A percentile compares a stretch with the other conserved stretches of the same genome.
These are phyloP conservation scores for Beauveria sp. DNA, from an alignment of 2,329 filamentous ascomycete genomes.

Conservation along the genomic window DNA sequence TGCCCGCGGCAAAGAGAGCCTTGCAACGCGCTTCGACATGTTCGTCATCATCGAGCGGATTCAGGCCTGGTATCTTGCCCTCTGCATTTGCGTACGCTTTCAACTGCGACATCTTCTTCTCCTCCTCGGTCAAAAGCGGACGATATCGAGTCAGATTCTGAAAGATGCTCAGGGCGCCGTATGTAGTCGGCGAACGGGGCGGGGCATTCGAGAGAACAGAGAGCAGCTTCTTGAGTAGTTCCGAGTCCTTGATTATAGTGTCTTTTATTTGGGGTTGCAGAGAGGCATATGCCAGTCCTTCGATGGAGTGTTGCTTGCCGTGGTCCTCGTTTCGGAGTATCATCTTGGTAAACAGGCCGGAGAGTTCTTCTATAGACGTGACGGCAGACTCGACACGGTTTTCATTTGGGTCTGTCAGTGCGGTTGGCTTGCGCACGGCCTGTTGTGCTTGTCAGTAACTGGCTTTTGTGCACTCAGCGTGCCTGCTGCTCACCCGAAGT, in stretches of 20 bases:
- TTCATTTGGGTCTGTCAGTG: slow-evolving; percentile 30
- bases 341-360: slow-evolving; percentile 58
- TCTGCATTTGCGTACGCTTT: slow-evolving; percentile 89
- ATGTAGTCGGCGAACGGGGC: slow-evolving; percentile 64
- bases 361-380: slow-evolving; percentile 58
- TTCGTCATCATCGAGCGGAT: slow-evolving; percentile 67
- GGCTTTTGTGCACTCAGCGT: neutral
- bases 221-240: slow-evolving; percentile 64
- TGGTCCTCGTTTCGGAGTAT: slow-evolving; percentile 51
- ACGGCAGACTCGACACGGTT: slow-evolving; percentile 43
- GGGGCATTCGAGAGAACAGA: slow-evolving; percentile 50
- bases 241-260: slow-evolving; percentile 58
- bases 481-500: slow-evolving; percentile 38
- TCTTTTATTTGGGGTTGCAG: slow-evolving; percentile 82
- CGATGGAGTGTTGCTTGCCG: slow-evolving; percentile 64
- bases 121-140: slow-evolving; percentile 74
- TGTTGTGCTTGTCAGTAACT: slow-evolving; percentile 37
- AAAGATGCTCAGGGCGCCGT: slow-evolving; percentile 80
- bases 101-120: slow-evolving; percentile 83
- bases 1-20: slow-evolving; percentile 67
- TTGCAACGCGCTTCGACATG: slow-evolving; percentile 70
- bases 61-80: slow-evolving; percentile 52
- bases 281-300: slow-evolving; percentile 88
- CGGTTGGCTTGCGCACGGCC: slow-evolving; percentile 43
- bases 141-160: slow-evolving; percentile 77